These are phyloP conservation scores for Penicillium malachiteum DNA, from an alignment of 495 filamentous ascomycete genomes.

Conservation along the genomic window DNA sequence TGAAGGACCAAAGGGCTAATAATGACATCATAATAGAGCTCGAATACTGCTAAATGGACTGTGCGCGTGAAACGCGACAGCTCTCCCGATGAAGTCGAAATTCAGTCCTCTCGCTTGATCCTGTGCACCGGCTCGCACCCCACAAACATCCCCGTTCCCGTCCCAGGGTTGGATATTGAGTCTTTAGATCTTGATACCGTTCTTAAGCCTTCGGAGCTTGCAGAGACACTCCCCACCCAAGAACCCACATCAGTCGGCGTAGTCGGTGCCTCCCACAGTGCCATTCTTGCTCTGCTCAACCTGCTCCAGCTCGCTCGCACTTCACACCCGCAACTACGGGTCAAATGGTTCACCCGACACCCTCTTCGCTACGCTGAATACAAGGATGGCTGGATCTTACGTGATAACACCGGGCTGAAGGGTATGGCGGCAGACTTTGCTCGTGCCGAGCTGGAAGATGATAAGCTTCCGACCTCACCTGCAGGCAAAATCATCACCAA, in stretches of 20 bases:
- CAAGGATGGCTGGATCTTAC: constrained; percentile 60
- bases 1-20: constrained; percentile 3
- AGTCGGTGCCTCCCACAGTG: constrained; percentile 61
- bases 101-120: constrained; percentile 45
- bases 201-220: constrained; percentile 54
- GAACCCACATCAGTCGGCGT: constrained; percentile 47
- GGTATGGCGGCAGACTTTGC: constrained; percentile 60
- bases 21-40: constrained; percentile 11
- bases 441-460: constrained; percentile 53
- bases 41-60: constrained; percentile 38
- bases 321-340: constrained; percentile 50
- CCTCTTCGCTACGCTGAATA: constrained; percentile 59
- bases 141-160: constrained; percentile 40
- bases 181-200: constrained; percentile 55
- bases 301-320: constrained; percentile 50
- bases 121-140: constrained; percentile 60
- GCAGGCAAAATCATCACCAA: constrained; percentile 52
- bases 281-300: constrained; percentile 61
- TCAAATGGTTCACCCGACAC: constrained; percentile 63
- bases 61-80: constrained; percentile 37
- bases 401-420: constrained; percentile 64
- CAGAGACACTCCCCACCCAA: constrained; percentile 35
- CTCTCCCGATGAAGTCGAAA: constrained; percentile 30
- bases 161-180: constrained; percentile 27
- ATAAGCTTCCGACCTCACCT: constrained; percentile 40